Evolutionary conservation across 768 basidiomycete genomes (phyloP).

Genomic region (Chalciporus chontae): DNA sequence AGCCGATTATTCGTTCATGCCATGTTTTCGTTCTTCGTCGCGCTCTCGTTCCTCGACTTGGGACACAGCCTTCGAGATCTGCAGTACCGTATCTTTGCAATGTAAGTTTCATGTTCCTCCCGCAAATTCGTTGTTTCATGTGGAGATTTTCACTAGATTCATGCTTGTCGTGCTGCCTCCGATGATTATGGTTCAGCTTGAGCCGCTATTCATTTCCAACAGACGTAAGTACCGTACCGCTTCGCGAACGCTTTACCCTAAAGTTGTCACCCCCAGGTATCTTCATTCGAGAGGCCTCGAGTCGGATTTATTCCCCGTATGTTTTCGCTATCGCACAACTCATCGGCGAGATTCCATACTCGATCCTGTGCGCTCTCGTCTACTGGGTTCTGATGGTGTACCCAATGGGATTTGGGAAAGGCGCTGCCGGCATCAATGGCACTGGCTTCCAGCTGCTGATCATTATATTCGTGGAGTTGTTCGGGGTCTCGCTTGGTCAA

Average conservation of each 20-base stretch:
- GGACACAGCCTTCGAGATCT: conserved; percentile 62
- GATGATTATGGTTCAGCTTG: conserved; percentile 65
- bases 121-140: not conserved
- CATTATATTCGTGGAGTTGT: conserved; percentile 67
- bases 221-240: conserved; percentile 39
- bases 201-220: conserved; percentile 79
- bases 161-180: conserved; percentile 68
- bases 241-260: not conserved
- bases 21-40: conserved; percentile 67
- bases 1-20: conserved; percentile 75
- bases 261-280: conserved; percentile 24
- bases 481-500: conserved; percentile 71
- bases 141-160: conserved; percentile 40
- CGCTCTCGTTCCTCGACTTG: conserved; percentile 76
- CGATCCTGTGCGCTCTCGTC: conserved; percentile 60
- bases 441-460: conserved; percentile 72
- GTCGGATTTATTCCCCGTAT: conserved; percentile 81
- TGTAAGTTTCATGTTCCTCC: conserved; percentile 40
- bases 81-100: conserved; percentile 77
- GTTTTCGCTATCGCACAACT: conserved; percentile 85
- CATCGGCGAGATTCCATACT: conserved; percentile 77
- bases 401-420: conserved; percentile 66
- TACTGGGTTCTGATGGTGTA: conserved; percentile 80
- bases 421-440: conserved; percentile 55
- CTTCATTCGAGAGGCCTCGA: conserved; percentile 61